Percentiles rank a stretch among this genome's conserved stretches.
Evolutionary conservation across 2,329 filamentous ascomycete species (phyloP).

Genomic region (Colletotrichum melonis): DNA sequence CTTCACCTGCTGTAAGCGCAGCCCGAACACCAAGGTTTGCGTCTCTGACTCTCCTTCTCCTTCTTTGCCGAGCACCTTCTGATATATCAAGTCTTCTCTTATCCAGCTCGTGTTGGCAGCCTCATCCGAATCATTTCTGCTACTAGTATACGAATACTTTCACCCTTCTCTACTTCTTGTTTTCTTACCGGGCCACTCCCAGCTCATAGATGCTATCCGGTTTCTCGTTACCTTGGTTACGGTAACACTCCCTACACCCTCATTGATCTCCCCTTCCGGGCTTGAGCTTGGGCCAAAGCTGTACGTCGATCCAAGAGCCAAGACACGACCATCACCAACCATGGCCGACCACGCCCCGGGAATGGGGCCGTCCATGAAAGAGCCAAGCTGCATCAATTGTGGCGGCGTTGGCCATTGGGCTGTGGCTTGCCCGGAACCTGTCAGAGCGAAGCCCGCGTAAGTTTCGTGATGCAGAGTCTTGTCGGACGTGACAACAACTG

Average conservation of each 20-base stretch:
- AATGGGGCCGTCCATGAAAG: slow-evolving; percentile 25
- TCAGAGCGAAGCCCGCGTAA: slow-evolving; percentile 34
- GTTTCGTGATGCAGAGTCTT: background rate
- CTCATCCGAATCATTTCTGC: background rate
- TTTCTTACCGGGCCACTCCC: background rate
- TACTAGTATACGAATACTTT: background rate
- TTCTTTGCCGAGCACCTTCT: background rate
- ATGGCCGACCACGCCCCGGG: slow-evolving; percentile 33
- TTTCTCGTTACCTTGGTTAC: background rate
- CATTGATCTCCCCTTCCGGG: background rate
- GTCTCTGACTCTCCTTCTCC: background rate
- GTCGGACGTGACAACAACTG: background rate
- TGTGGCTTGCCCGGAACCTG: slow-evolving; percentile 33
- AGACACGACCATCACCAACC: background rate
- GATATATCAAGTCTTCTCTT: background rate
- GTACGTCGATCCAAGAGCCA: background rate
- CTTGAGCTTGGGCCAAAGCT: background rate
- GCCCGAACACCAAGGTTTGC: slow-evolving; percentile 15
- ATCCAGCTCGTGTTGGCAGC: background rate
- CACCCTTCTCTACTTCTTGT: background rate
- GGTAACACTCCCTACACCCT: background rate
- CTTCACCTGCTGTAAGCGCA: background rate
- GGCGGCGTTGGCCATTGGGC: slow-evolving; percentile 34
- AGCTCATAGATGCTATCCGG: background rate
- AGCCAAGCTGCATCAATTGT: slow-evolving; percentile 35